Evolutionary conservation across 352 stramenopile species (phyloP).

Genomic region (Poterioochromonas sp.): DNA sequence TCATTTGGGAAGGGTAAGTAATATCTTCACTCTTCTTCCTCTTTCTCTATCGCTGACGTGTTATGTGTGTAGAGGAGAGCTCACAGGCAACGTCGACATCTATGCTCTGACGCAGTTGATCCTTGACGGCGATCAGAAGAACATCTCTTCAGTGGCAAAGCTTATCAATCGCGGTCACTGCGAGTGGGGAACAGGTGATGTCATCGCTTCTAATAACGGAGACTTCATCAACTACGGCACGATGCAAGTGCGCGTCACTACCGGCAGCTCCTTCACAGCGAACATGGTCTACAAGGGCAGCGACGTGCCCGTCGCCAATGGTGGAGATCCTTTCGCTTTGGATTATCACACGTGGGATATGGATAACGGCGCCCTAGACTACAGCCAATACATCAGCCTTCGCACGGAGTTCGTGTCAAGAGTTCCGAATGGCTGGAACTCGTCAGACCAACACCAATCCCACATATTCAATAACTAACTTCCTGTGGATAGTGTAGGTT

Average conservation of each 20-base stretch:
- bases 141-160: conserved; percentile 2
- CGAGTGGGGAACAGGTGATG: conserved; percentile 16
- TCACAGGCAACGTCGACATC: conserved; percentile 20
- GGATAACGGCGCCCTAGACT: background rate
- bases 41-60: background rate
- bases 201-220: background rate
- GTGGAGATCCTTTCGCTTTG: conserved; percentile 17
- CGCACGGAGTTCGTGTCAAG: conserved; percentile 12
- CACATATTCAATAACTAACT: too few relatives aligned
- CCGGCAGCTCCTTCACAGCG: background rate
- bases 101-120: background rate
- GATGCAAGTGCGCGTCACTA: background rate
- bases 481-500: too few relatives aligned
- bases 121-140: background rate
- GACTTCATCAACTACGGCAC: conserved; percentile 26
- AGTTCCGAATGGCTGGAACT: conserved; percentile 10
- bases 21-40: background rate
- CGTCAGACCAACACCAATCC: background rate
- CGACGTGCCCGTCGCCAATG: conserved; percentile 2
- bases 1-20: background rate
- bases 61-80: background rate
- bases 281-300: background rate
- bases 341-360: conserved; percentile 24
- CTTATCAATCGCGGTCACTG: conserved; percentile 21
- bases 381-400: background rate